Evolutionary conservation across 495 filamentous ascomycete species (phyloP), one percentile per base, ranked within the genome.

Genomic region (Penicillium ochrochloron): DNA sequence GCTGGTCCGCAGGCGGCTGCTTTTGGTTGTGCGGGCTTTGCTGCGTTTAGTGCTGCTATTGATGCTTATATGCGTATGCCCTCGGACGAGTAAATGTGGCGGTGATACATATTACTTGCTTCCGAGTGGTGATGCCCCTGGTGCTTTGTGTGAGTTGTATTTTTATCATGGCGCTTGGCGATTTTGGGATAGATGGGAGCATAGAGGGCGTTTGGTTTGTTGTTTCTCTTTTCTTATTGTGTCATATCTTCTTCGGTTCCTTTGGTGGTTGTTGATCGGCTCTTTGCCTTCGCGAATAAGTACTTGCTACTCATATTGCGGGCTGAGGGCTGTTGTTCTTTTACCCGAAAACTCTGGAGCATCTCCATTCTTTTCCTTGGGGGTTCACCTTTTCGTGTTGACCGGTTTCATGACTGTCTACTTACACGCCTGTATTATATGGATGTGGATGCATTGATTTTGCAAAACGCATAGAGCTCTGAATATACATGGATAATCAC

Each of bases 11-110:
- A 96, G 76, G 96, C 95, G 25, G 92, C 91, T 23, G 92, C 89
- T 8, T 78, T 93, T 21, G 95, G 95, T 8, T 98, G 96, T 77
- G 93, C 86, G 5, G 95, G 95, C 8, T 98, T 99, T 75, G 95
- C 95, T 54, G 96, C 93, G 31, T 99, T 99, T 73, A 93, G 90
- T 79, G 88, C 90, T 54, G 95, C 95, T 12, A 97, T 99, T 77
- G 95, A 99, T 84, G 87, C 85, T 44, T 98, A 92, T 77, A 89
- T 97, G 89, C 77, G 92, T 66, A 87, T 86, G 84, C 82, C 83
- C 17, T 69, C 64, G 61, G 72, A 76, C 34, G 73, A 77, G 25
- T 76, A 67, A 57, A 48, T 27, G 25, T 27, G 25, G 25, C 4
- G 25, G 25, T 27, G 25, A 27, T 27, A 4, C 25, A 27, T 27